Evolutionary conservation across 2,329 filamentous ascomycete species (phyloP).

Genomic region (Lasiodiplodia sp.): DNA sequence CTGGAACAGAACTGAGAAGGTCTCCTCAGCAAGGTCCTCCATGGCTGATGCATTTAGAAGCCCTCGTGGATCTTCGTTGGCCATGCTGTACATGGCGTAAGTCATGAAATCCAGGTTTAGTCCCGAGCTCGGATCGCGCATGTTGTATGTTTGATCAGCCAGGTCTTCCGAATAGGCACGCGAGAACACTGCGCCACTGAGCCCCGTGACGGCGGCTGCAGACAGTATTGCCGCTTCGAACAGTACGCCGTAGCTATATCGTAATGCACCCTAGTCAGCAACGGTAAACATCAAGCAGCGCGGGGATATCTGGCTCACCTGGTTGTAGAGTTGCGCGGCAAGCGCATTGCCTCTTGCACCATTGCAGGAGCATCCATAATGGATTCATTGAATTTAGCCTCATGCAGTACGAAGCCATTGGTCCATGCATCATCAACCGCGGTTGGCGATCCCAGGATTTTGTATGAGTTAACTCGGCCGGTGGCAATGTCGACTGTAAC

Average conservation of each 20-base stretch:
- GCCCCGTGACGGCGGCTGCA: no score
- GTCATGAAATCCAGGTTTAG: not conserved
- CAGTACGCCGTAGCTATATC: not conserved
- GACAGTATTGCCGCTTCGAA: not conserved
- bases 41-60: not conserved
- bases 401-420: not conserved
- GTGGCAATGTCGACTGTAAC: not conserved
- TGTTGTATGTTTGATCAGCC: not conserved
- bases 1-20: constrained; percentile 32
- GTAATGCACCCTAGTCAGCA: no score
- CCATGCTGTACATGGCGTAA: not conserved
- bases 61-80: not conserved
- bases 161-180: no score
- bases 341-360: not conserved
- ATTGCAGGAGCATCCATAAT: not conserved
- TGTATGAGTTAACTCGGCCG: not conserved
- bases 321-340: no score
- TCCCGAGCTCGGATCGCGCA: not conserved
- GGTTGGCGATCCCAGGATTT: not conserved
- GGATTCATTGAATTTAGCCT: not conserved
- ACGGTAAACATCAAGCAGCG: no score
- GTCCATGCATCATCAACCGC: not conserved
- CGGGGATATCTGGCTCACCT: no score
- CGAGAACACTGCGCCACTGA: no score
- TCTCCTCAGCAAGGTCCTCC: not conserved